These are phyloP conservation scores for Anthoceros angustus DNA, from an alignment of 225 moss, liverwort and hornwort species.

Conservation along the genomic window DNA sequence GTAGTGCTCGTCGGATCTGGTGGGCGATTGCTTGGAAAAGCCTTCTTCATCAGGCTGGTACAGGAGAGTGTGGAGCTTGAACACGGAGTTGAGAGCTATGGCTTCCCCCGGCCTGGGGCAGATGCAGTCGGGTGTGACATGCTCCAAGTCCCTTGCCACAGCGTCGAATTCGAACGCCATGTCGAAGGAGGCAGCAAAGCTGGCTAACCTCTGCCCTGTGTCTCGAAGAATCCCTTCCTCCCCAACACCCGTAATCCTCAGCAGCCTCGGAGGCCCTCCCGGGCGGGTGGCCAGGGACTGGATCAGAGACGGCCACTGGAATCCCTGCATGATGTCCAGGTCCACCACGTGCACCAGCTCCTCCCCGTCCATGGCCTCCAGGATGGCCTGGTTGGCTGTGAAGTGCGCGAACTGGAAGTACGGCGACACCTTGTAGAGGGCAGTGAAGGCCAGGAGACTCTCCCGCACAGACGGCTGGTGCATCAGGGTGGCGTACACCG, in stretches of 20 bases:
- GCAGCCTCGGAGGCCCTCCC: slow-evolving; percentile 64
- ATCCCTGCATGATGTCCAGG: slow-evolving; percentile 84
- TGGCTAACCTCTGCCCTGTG: slow-evolving; percentile 47
- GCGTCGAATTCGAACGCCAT: slow-evolving; percentile 72
- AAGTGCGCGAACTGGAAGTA: slow-evolving; percentile 92
- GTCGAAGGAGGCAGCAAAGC: slow-evolving; percentile 52
- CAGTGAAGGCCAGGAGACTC: slow-evolving; percentile 65
- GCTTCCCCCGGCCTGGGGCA: slow-evolving; percentile 42
- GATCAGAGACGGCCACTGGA: slow-evolving; percentile 85
- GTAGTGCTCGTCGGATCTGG: background rate
- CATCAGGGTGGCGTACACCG: slow-evolving; percentile 42
- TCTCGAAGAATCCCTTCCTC: slow-evolving; percentile 47
- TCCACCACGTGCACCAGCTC: slow-evolving; percentile 64
- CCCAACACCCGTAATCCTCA: slow-evolving; percentile 64
- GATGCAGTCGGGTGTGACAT: slow-evolving; percentile 37
- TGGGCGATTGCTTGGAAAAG: background rate
- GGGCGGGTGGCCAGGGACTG: slow-evolving; percentile 54
- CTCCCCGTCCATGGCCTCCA: slow-evolving; percentile 49
- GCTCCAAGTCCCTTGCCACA: slow-evolving; percentile 52
- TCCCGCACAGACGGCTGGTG: slow-evolving; percentile 38
- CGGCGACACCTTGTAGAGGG: slow-evolving; percentile 69
- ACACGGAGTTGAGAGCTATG: slow-evolving; percentile 56
- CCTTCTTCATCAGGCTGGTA: slow-evolving; percentile 20
- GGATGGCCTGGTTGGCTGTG: slow-evolving; percentile 81
- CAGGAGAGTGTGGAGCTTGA: slow-evolving; percentile 54